Base-by-base conservation (phyloP, 345 rosid species). In the Cochlearia excelsa region DNA sequence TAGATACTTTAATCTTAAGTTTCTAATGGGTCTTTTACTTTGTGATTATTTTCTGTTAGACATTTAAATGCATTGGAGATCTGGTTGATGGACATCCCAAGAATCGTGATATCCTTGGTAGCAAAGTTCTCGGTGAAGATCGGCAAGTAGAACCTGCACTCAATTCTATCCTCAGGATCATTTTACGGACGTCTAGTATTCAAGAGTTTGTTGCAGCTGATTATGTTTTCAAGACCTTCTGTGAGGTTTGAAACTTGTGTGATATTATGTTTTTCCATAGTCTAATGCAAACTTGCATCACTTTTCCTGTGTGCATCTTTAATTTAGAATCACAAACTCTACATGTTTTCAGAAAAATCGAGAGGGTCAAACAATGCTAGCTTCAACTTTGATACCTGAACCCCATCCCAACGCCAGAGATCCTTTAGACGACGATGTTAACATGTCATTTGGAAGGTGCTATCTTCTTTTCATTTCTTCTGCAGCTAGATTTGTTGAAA, bases 391-490 rank as follows among this genome's bases (percentile, higher is more conserved):
- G 79, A 90, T 90, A 71, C 97, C 95, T 42, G 90, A 84, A 64
- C 95, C 93, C 26, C 76, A 69, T 65, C 72, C 79, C 40, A 78
- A 75, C 71, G 50, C 70, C 65, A 79, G 73, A 60, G 83, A 86
- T 67, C 67, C 88, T 51, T 73, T 80, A 46, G 97, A 90, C 59
- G 97, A 87, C 70, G 96, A 94, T 66, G 87, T 85, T 74, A 79
- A 85, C 78, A 74, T 94, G 87, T 90, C 99, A 54, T 94, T 94
- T 79, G 97, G 99, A 82, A 90, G 99, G 99, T 90, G 44, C 46
- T 66, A 63, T 63, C 54, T 56, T 49, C 39, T 50, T 68, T 59
- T 53, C 11, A 6, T 44, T 42, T 48, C 26, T 59, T 47, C 30
- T 60, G 7, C 33, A 9, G 55, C 29, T 31, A 31, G 30, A 57